Conservation (phyloP, 1,284 basidiomycete species). For the Porphyrellus sp. region DNA sequence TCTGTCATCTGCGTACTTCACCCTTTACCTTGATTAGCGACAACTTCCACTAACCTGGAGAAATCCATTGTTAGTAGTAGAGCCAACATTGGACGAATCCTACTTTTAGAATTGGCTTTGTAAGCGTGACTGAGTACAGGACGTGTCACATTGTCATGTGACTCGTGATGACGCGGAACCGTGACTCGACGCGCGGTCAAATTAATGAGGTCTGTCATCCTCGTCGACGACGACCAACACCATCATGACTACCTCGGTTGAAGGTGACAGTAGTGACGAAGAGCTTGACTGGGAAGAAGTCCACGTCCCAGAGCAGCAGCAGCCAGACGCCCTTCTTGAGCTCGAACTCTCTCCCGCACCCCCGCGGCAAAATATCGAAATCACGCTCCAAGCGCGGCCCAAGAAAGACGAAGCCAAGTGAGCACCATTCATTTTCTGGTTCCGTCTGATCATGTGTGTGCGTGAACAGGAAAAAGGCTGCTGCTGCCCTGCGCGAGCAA, state of each 20-base stretch:
- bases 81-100: no score
- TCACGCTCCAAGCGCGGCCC: slow-evolving; percentile 49
- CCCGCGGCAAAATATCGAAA: slow-evolving; percentile 50
- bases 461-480: slow-evolving; percentile 43
- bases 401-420: slow-evolving; percentile 39
- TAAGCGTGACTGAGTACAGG: slow-evolving; percentile 1
- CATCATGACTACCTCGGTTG: slow-evolving; percentile 21
- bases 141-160: slow-evolving; percentile 18
- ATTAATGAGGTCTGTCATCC: slow-evolving; percentile 8
- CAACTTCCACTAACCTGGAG: no score
- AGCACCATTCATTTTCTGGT: slow-evolving; percentile 13
- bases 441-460: slow-evolving; percentile 8
- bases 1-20: no score
- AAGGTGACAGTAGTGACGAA: slow-evolving; percentile 36
- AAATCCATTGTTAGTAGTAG: no score
- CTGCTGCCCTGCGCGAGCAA: slow-evolving; percentile 53
- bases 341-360: slow-evolving; percentile 23
- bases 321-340: slow-evolving; percentile 20
- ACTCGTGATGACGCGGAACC: slow-evolving; percentile 27
- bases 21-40: no score
- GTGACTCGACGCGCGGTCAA: slow-evolving; percentile 8
- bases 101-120: no score
- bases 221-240: slow-evolving; percentile 6
- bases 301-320: slow-evolving; percentile 32
- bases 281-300: slow-evolving; percentile 48